Conservation (phyloP, 225 moss, liverwort and hornwort species). For the Antitrichia curtipendula region DNA sequence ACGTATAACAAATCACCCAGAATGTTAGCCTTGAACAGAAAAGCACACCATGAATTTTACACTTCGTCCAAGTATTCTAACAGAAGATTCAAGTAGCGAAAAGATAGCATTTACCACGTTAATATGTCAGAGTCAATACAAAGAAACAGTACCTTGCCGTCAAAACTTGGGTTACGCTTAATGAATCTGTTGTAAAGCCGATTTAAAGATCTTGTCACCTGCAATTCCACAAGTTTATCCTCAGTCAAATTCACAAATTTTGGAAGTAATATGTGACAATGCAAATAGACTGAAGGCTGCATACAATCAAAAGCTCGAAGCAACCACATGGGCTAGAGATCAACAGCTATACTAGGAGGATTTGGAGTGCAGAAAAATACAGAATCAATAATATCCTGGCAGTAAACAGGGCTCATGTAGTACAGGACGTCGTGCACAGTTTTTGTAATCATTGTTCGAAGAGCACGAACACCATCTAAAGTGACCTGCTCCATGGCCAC, state of each 20-base stretch:
- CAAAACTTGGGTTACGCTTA: slow-evolving; percentile 86
- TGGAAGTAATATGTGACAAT: background rate
- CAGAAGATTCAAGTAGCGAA: background rate
- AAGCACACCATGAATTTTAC: background rate
- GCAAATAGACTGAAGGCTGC: background rate
- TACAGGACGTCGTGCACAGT: slow-evolving; percentile 99
- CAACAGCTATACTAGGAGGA: background rate
- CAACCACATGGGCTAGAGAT: background rate
- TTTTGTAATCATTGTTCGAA: slow-evolving; percentile 94
- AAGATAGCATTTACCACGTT: background rate
- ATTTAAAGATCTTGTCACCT: slow-evolving; percentile 88
- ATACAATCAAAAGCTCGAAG: background rate
- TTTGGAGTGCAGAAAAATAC: slow-evolving; percentile 28
- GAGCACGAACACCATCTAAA: slow-evolving; percentile 84
- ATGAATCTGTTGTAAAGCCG: slow-evolving; percentile 75
- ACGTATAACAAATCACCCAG: background rate
- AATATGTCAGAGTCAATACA: background rate
- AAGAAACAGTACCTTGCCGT: slow-evolving; percentile 69
- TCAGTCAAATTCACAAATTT: background rate
- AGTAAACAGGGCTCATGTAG: slow-evolving; percentile 99
- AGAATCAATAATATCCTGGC: slow-evolving; percentile 97
- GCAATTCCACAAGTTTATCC: slow-evolving; percentile 8
- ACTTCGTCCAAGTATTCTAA: background rate
- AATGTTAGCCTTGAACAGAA: background rate
- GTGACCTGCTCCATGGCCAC: slow-evolving; percentile 86